Percentiles rank a stretch among this genome's conserved stretches.
These are phyloP conservation scores for Mycena vulgaris DNA, from an alignment of 768 basidiomycete species.

Conservation along the genomic window DNA sequence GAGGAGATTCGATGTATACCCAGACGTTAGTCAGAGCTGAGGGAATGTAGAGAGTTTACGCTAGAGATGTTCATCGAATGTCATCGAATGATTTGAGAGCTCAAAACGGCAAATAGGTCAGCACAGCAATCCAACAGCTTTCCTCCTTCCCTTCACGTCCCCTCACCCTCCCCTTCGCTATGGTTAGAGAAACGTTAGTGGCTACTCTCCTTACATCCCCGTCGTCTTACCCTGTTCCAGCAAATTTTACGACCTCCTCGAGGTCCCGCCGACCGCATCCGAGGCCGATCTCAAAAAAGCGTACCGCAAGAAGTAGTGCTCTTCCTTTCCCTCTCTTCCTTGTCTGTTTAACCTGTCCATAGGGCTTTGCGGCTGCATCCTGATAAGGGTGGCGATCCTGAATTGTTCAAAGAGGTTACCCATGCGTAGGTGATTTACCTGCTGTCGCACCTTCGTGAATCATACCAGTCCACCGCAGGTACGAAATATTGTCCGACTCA, in stretches of 20 bases:
- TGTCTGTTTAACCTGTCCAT: conserved; percentile 24
- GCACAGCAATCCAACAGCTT: conserved; percentile 25
- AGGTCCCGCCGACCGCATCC: conserved; percentile 83
- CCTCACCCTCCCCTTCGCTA: conserved; percentile 45
- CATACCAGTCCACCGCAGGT: conserved; percentile 61
- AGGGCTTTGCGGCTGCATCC: conserved; percentile 91
- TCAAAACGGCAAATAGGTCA: conserved; percentile 13
- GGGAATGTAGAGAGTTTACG: conserved; percentile 1
- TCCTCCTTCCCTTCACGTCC: conserved; percentile 32
- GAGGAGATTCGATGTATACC: conserved; percentile 93
- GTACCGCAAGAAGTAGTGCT: conserved; percentile 88
- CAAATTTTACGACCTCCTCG: conserved; percentile 95
- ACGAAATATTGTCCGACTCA: conserved; percentile 93
- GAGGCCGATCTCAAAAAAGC: conserved; percentile 95
- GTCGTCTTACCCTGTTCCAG: conserved; percentile 54
- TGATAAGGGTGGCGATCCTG: conserved; percentile 97
- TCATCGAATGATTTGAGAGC: conserved; percentile 15
- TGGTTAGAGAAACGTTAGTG: conserved; percentile 82
- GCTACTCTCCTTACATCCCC: conserved; percentile 8
- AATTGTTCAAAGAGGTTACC: conserved; percentile 97
- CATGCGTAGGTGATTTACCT: conserved; percentile 80
- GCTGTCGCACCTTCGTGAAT: conserved; percentile 9
- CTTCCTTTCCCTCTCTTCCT: conserved; percentile 19
- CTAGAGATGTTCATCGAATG: not conserved
- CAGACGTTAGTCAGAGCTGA: conserved; percentile 69